Percentiles rank a stretch among this genome's conserved stretches.
Conservation (phyloP, 305 asterid species). For the Fraxinus sp. region DNA sequence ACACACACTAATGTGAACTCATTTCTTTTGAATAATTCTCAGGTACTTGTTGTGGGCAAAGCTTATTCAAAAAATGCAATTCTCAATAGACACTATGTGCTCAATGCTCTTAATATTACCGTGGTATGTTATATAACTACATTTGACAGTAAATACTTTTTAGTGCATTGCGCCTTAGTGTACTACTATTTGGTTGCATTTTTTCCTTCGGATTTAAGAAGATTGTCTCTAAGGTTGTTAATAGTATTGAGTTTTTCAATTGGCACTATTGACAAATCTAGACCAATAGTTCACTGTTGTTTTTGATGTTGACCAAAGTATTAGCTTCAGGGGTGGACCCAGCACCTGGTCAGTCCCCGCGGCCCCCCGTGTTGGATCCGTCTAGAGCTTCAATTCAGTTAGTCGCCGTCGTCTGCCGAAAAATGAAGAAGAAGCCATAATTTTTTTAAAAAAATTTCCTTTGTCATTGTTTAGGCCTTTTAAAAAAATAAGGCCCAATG, state of each 20-base stretch:
- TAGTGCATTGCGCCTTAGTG: not conserved
- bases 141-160: not conserved
- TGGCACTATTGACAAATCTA: not conserved
- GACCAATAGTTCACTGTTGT: not conserved
- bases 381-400: too few species aligned
- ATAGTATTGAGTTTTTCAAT: not conserved
- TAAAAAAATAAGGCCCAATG: too few species aligned
- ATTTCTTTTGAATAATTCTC: constrained; percentile 21
- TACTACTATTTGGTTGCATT: not conserved
- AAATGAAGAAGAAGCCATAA: too few species aligned
- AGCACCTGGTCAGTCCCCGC: too few species aligned
- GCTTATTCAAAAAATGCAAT: constrained; percentile 74
- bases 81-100: constrained; percentile 68
- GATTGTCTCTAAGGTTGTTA: not conserved
- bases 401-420: too few species aligned
- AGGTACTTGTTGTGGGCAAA: constrained; percentile 78
- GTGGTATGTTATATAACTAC: constrained; percentile 35
- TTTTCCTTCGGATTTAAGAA: not conserved
- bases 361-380: too few species aligned
- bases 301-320: not conserved
- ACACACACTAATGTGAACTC: not conserved
- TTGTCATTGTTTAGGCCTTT: too few species aligned
- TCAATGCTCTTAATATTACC: constrained; percentile 67
- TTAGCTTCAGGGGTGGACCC: not conserved
- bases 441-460: too few species aligned